These are phyloP conservation scores for Heterobasidion parviporum DNA, from an alignment of 1,284 basidiomycete genomes.

Conservation along the genomic window DNA sequence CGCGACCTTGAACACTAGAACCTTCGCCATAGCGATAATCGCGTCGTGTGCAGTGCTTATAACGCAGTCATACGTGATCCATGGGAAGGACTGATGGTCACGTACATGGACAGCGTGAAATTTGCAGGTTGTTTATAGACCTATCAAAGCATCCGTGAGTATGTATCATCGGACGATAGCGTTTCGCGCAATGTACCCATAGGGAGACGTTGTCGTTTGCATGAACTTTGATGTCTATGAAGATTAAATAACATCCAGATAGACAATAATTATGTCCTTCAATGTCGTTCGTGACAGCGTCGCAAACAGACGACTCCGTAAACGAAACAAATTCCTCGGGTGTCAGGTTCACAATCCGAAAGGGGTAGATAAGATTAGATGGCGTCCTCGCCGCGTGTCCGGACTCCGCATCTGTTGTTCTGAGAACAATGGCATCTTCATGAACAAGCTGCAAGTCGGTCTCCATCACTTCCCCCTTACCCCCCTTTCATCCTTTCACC, in stretches of 20 bases:
- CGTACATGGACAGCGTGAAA: not conserved
- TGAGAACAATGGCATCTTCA: slow-evolving; percentile 1
- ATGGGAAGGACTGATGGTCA: not conserved
- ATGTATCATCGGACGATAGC: no score
- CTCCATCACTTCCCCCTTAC: not conserved
- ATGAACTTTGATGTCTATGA: not conserved
- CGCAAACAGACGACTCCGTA: no score
- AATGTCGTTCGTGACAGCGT: not conserved
- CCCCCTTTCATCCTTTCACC: not conserved
- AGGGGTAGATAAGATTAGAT: not conserved
- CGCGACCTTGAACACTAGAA: slow-evolving; percentile 58
- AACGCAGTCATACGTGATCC: slow-evolving; percentile 17
- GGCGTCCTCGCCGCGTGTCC: not conserved
- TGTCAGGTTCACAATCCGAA: not conserved
- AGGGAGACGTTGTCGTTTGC: no score
- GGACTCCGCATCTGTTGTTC: not conserved
- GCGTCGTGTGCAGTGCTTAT: slow-evolving; percentile 20
- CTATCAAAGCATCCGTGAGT: no score
- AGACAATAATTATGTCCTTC: not conserved
- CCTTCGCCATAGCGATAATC: slow-evolving; percentile 19
- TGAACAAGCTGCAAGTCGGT: not conserved
- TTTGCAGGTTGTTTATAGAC: not conserved
- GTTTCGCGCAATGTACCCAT: no score
- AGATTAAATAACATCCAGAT: not conserved
- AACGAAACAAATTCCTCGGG: not conserved